Evolutionary conservation across 345 rosid species (phyloP), one percentile per base, ranked within the genome.

Genomic region (Hibiscus syriacus): DNA sequence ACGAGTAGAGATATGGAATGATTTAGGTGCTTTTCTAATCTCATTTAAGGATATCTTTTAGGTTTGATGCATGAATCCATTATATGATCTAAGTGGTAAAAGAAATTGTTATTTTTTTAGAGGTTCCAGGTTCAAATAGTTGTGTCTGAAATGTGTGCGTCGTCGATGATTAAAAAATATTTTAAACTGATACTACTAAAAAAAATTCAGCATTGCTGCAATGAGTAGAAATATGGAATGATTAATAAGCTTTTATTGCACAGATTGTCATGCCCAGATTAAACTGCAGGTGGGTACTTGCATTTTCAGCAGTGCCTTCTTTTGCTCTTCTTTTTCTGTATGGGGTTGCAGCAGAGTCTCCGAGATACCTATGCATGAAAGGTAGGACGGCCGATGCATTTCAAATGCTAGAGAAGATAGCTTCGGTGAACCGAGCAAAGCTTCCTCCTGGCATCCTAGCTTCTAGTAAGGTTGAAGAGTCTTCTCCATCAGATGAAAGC

Each of bases 241-340:
- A 67, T 36, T n/a, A 14, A 5, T 32, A 41, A 20, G 30, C 22
- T 49, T 41, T 54, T 46, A 13, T 43, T 77, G 63, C 66, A n/a
- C n/a, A 77, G 77, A 19, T 73, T 30, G 63, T 85, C 16, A 82
- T 85, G 88, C 84, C 88, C 53, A 76, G 66, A 52, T 75, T 88
- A 71, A 74, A 74, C 56, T 84, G 93, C 87, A 84, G 93, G 75
- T 88, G 93, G 90, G 78, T 88, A 34, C 86, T 88, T 56, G 90
- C 71, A 4, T n/a, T 84, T 12, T 82, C 87, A 38, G 76, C 90
- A 57, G 6, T 82, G 20, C 89, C 90, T 55, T 80, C 93, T 41
- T 72, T 78, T 39, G 63, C 70, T 22, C 87, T 83, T 61, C 88
- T 84, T 67, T 3, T 81, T 8, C 74, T 87, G 43, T 77, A 87